Evolutionary conservation across 2,329 filamentous ascomycete genomes (phyloP).

Genomic region (Ilyonectria destructans): DNA sequence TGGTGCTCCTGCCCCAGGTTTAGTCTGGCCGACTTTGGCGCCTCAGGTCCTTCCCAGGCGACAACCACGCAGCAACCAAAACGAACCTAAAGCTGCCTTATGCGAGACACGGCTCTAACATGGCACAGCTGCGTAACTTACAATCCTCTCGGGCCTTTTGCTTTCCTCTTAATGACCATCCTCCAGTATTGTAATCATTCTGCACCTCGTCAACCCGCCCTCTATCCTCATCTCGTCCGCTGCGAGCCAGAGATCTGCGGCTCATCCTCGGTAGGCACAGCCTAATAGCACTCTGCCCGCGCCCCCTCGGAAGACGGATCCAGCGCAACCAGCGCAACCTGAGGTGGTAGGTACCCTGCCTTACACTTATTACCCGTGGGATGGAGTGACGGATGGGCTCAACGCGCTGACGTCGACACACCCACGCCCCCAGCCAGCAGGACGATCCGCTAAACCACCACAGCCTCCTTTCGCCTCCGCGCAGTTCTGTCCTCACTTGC

Average conservation of each 20-base stretch:
- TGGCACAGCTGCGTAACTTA: not conserved
- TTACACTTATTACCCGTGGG: slow-evolving; percentile 29
- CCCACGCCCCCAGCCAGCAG: slow-evolving; percentile 52
- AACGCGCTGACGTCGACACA: slow-evolving; percentile 67
- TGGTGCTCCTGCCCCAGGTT: slow-evolving; percentile 28
- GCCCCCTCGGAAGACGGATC: slow-evolving; percentile 16
- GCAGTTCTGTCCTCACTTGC: slow-evolving; percentile 41
- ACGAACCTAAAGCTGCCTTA: slow-evolving; percentile 8
- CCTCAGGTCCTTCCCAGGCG: slow-evolving; percentile 11
- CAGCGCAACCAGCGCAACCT: slow-evolving; percentile 18
- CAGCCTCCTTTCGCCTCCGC: slow-evolving; percentile 46
- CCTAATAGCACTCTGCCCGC: slow-evolving; percentile 18
- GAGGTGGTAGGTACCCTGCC: slow-evolving; percentile 20
- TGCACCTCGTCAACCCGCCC: not conserved
- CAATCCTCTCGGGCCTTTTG: slow-evolving; percentile 4
- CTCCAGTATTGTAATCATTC: slow-evolving; percentile 12
- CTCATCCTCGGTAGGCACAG: slow-evolving; percentile 41
- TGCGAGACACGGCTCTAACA: slow-evolving; percentile 24
- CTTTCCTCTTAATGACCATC: not conserved
- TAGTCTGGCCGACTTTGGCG: slow-evolving; percentile 12
- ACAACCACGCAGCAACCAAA: slow-evolving; percentile 18
- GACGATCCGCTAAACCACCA: slow-evolving; percentile 54
- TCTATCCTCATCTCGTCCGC: slow-evolving; percentile 10
- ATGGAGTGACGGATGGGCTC: slow-evolving; percentile 45
- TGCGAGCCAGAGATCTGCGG: slow-evolving; percentile 27